phyloP scores from a whole-genome alignment of 306 rosid genomes.

The Rosa multiflora region DNA sequence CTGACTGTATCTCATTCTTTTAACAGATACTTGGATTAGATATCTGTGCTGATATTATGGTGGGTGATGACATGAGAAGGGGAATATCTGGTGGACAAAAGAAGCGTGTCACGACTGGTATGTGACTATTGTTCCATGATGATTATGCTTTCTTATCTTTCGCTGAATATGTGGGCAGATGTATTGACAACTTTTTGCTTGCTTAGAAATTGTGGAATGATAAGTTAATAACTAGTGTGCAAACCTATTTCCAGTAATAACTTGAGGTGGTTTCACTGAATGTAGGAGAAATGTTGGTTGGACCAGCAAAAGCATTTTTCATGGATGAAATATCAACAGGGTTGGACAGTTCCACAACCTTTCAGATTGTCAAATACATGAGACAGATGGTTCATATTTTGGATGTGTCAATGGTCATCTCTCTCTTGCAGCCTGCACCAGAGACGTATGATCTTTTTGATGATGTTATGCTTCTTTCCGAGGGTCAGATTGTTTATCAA shows the following conservation, averaged over 20 bases:
- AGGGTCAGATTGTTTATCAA: no score
- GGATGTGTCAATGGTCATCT: constrained; percentile 28
- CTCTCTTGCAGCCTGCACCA: no score
- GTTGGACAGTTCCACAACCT: no score
- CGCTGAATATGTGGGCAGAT: no score
- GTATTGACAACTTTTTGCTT: neutral
- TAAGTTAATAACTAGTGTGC: neutral
- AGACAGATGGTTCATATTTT: constrained; percentile 37
- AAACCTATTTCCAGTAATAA: neutral
- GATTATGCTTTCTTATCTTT: neutral
- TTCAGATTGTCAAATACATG: constrained; percentile 15
- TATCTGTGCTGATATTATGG: no score
- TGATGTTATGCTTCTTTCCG: no score
- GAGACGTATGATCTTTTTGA: no score
- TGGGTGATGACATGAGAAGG: no score
- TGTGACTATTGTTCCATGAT: neutral
- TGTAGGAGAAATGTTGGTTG: constrained; percentile 41
- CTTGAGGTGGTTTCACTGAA: neutral
- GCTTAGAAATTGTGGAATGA: neutral
- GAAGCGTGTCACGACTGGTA: constrained; percentile 87
- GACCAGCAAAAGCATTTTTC: constrained; percentile 39
- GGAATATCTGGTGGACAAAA: no score
- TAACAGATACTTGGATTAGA: no score
- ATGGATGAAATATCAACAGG: constrained; percentile 21
- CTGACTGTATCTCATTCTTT: no score